Conservation (phyloP, 768 basidiomycete species). For the Rhizopogon roseolus region DNA sequence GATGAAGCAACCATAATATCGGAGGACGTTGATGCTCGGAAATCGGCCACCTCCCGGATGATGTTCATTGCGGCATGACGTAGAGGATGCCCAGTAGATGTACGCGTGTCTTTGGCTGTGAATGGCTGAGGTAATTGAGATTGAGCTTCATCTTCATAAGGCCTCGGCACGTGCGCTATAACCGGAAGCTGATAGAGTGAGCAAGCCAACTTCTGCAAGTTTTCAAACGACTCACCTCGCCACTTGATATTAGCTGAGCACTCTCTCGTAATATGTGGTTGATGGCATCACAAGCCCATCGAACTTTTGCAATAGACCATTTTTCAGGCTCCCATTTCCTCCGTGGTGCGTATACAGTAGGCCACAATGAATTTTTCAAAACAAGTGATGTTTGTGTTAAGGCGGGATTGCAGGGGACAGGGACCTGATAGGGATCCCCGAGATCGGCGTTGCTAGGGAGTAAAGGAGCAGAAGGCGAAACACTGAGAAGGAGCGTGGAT, state of each 20-base stretch:
- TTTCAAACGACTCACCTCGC: slow-evolving; percentile 48
- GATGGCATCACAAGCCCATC: slow-evolving; percentile 78
- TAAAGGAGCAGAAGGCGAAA: slow-evolving; percentile 35
- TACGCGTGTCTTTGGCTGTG: slow-evolving; percentile 67
- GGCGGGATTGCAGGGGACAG: slow-evolving; percentile 66
- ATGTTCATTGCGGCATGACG: slow-evolving; percentile 82
- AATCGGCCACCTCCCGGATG: slow-evolving; percentile 61
- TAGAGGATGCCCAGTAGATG: slow-evolving; percentile 66
- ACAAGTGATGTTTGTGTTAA: slow-evolving; percentile 60
- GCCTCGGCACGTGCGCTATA: slow-evolving; percentile 61
- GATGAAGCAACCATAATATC: background rate
- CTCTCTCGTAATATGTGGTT: slow-evolving; percentile 46
- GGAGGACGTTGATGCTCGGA: slow-evolving; percentile 29
- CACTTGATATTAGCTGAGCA: slow-evolving; percentile 33
- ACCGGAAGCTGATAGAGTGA: slow-evolving; percentile 56
- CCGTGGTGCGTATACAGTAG: slow-evolving; percentile 68
- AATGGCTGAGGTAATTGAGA: slow-evolving; percentile 30
- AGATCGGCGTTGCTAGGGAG: slow-evolving; percentile 48
- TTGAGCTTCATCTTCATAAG: slow-evolving; percentile 33
- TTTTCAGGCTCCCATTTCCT: slow-evolving; percentile 60
- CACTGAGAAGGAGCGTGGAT: slow-evolving; percentile 53
- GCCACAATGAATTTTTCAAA: slow-evolving; percentile 79
- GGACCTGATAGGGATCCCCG: slow-evolving; percentile 46
- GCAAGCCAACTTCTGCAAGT: background rate
- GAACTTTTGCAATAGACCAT: slow-evolving; percentile 62